These are phyloP conservation scores for Rhizoctonia solani DNA, from an alignment of 1,284 basidiomycete genomes.

Conservation along the genomic window DNA sequence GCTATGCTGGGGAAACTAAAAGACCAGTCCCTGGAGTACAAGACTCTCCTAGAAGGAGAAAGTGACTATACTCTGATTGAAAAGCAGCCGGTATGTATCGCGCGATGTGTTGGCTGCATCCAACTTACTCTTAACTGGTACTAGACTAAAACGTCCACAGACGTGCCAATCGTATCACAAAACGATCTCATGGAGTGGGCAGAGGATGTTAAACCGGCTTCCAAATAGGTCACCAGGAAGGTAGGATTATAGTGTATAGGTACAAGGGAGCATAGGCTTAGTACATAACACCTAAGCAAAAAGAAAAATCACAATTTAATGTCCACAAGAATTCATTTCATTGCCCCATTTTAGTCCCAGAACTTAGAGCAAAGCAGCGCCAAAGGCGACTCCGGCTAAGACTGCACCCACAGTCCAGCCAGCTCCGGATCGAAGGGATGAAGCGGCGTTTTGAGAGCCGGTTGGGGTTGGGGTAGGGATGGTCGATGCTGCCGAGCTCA, in stretches of 20 bases:
- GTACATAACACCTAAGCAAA: background rate
- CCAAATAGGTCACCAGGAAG: background rate
- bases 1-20: slow-evolving; percentile 28
- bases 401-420: slow-evolving; percentile 20
- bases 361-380: slow-evolving; percentile 16
- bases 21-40: slow-evolving; percentile 15
- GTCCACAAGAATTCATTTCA: background rate
- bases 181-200: slow-evolving; percentile 26
- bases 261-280: slow-evolving; percentile 10
- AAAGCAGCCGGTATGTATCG: background rate
- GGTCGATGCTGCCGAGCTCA: background rate
- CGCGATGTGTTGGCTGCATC: too few relatives aligned
- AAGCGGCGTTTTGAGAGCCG: slow-evolving; percentile 1
- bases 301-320: background rate
- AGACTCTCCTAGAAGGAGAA: slow-evolving; percentile 2
- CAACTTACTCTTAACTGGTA: background rate
- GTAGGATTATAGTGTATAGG: slow-evolving; percentile 7
- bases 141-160: slow-evolving; percentile 15
- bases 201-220: slow-evolving; percentile 8
- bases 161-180: slow-evolving; percentile 14
- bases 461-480: background rate
- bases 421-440: slow-evolving; percentile 3
- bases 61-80: background rate
- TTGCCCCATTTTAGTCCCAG: too few relatives aligned
- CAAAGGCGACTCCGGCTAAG: slow-evolving; percentile 5